A percentile compares a stretch with the other conserved stretches of the same genome.
Conservation (phyloP, 176 grass and related monocot genomes). For the Secale cereale region DNA sequence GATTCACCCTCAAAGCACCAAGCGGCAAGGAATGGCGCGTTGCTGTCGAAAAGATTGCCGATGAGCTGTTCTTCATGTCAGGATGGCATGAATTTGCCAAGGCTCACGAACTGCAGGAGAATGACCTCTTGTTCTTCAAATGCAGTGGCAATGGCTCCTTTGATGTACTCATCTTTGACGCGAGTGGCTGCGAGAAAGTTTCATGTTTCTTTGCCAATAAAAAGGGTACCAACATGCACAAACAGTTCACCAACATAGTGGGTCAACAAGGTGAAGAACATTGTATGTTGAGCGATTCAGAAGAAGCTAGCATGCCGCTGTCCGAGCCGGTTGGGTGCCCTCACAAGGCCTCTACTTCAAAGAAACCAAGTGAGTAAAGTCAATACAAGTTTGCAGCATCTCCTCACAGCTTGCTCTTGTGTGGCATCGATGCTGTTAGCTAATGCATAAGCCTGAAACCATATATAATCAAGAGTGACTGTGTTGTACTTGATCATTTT, state of each 20-base stretch:
- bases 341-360: constrained; percentile 6
- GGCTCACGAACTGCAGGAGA: constrained; percentile 41
- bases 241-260: neutral
- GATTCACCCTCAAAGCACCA: constrained; percentile 29
- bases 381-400: too few relatives aligned
- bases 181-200: constrained; percentile 38
- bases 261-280: neutral
- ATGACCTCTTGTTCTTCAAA: constrained; percentile 47
- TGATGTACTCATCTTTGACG: constrained; percentile 51
- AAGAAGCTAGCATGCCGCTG: neutral
- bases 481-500: neutral
- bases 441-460: neutral
- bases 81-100: constrained; percentile 52
- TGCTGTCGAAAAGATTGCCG: neutral
- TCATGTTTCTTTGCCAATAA: constrained; percentile 13
- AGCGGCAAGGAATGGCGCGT: constrained; percentile 31
- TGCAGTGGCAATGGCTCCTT: constrained; percentile 33
- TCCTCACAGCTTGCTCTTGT: neutral
- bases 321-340: neutral
- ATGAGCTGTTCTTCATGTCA: constrained; percentile 21
- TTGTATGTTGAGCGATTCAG: neutral
- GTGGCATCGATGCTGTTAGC: neutral
- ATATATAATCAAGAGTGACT: neutral
- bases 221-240: neutral
- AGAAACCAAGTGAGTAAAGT: constrained; percentile 13